phyloP scores from a whole-genome alignment of 2,329 filamentous ascomycete genomes.

The Colletotrichum phormii region DNA sequence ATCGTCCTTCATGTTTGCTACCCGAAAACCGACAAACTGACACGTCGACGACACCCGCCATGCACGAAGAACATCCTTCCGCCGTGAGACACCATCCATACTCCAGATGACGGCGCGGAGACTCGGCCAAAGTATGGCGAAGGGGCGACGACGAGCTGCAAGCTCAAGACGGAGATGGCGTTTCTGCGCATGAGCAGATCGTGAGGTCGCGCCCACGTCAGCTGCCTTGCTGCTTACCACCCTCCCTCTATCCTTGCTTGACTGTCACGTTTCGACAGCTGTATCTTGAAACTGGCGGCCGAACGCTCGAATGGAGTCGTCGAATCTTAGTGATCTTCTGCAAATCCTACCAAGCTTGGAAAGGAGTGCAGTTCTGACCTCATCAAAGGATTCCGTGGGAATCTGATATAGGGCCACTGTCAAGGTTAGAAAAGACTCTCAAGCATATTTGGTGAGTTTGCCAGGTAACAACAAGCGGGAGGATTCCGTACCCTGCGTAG shows the following conservation, averaged over 20 bases:
- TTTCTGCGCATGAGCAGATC: constrained; percentile 9
- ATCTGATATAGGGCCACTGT: not conserved
- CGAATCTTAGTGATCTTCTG: not conserved
- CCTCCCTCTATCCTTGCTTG: not conserved
- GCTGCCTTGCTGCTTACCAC: constrained; percentile 31
- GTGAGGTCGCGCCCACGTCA: constrained; percentile 20
- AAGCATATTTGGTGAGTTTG: not conserved
- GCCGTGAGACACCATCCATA: too few species aligned
- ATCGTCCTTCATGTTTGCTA: too few species aligned
- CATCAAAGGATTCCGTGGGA: not conserved
- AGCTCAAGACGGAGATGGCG: not conserved
- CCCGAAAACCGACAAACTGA: not conserved
- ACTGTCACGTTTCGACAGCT: not conserved
- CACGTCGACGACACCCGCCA: constrained; percentile 6
- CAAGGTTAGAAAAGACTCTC: not conserved
- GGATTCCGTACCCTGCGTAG: constrained; percentile 7
- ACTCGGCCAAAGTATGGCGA: not conserved
- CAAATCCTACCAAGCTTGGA: not conserved
- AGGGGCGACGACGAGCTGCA: not conserved
- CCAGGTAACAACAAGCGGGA: not conserved
- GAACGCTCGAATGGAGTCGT: not conserved
- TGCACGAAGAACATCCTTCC: not conserved
- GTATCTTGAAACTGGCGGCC: not conserved
- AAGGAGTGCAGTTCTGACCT: not conserved
- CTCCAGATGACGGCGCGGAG: not conserved